A percentile compares a stretch with the other conserved stretches of the same genome.
These are phyloP conservation scores for Diplodia mutila DNA, from an alignment of 2,329 filamentous ascomycete species.

Conservation along the genomic window DNA sequence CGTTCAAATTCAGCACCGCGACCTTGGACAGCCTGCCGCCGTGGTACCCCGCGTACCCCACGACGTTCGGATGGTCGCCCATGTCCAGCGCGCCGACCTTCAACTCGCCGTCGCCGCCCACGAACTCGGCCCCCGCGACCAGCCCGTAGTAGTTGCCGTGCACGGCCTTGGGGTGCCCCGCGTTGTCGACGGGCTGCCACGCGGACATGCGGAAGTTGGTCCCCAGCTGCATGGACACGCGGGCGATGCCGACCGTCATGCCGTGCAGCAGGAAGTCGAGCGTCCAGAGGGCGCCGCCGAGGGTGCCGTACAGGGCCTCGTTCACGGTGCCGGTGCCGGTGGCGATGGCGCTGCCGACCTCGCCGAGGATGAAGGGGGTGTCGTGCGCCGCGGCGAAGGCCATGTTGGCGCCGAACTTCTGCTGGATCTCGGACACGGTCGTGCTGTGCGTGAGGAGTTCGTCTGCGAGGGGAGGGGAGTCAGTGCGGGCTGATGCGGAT, in stretches of 20 bases:
- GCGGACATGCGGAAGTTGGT: background rate
- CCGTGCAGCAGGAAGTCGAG: conserved; percentile 13
- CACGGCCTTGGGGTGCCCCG: background rate
- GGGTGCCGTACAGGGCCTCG: background rate
- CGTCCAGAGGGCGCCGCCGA: conserved; percentile 9
- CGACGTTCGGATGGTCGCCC: background rate
- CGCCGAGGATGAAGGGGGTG: background rate
- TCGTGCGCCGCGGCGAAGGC: too few relatives aligned
- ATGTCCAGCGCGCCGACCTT: background rate
- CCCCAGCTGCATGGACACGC: conserved; percentile 6
- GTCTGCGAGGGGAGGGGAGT: background rate
- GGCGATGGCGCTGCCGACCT: background rate
- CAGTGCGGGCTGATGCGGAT: background rate
- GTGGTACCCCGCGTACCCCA: background rate
- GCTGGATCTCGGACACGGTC: background rate
- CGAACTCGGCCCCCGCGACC: background rate
- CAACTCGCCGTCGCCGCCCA: background rate
- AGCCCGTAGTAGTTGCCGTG: conserved; percentile 11
- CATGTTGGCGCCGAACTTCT: background rate
- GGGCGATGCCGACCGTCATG: background rate
- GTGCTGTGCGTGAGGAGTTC: background rate
- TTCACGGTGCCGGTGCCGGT: too few relatives aligned
- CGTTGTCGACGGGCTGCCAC: background rate
- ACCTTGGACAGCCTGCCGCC: background rate
- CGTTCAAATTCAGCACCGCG: background rate